Conservation (phyloP, 2,329 filamentous ascomycete genomes). For the Penicillium rolfsii region DNA sequence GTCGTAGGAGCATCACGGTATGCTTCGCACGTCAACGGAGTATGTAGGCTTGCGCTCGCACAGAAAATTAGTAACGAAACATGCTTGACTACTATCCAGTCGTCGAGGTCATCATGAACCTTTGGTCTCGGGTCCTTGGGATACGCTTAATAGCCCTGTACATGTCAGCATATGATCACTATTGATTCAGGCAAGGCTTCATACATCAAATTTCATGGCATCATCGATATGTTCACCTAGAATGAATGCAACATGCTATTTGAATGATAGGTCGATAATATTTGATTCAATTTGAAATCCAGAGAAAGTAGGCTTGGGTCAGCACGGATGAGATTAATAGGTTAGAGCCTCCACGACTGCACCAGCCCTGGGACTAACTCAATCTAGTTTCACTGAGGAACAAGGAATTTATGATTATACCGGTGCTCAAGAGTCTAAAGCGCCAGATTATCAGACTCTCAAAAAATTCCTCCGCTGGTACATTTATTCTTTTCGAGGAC, state of each 20-base stretch:
- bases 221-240: not conserved
- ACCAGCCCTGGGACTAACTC: no score
- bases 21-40: not conserved
- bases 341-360: no score
- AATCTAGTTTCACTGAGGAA: no score
- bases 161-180: not conserved
- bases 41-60: not conserved
- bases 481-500: no score
- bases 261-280: no score
- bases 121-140: not conserved
- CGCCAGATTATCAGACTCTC: no score
- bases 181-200: not conserved
- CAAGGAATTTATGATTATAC: no score
- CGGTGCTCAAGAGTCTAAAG: no score
- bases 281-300: no score
- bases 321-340: no score
- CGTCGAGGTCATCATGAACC: not conserved
- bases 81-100: not conserved
- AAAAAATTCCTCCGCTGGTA: no score
- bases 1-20: not conserved
- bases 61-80: not conserved
- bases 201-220: constrained; percentile 1
- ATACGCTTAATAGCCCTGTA: not conserved
- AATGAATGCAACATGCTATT: not conserved
- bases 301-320: no score